These are phyloP conservation scores for Podospora comata DNA, from an alignment of 495 filamentous ascomycete genomes.

Conservation along the genomic window DNA sequence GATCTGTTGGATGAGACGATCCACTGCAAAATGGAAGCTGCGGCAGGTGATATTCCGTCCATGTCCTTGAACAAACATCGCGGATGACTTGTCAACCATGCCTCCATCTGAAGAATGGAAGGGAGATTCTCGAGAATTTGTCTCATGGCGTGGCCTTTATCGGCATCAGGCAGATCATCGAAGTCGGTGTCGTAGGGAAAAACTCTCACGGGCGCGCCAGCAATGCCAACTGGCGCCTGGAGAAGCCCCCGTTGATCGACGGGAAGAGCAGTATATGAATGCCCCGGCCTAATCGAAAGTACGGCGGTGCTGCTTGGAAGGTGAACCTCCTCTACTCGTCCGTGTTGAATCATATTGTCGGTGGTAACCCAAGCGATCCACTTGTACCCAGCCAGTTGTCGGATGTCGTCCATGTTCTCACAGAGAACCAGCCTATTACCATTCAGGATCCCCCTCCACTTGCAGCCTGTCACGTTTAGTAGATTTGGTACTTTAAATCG, in stretches of 20 bases:
- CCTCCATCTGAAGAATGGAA: conserved; percentile 57
- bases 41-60: conserved; percentile 62
- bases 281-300: neutral
- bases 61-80: conserved; percentile 55
- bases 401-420: neutral
- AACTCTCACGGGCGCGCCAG: neutral
- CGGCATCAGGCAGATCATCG: conserved; percentile 27
- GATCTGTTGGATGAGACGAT: conserved; percentile 89
- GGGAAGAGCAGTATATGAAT: neutral
- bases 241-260: neutral
- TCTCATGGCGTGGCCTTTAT: conserved; percentile 56
- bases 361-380: neutral
- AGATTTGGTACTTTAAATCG: conserved; percentile 22
- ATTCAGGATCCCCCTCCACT: neutral
- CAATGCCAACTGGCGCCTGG: neutral
- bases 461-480: neutral
- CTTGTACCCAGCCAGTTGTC: neutral
- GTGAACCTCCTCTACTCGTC: neutral
- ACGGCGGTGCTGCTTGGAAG: neutral
- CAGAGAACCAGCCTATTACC: neutral
- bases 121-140: conserved; percentile 67
- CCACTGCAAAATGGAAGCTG: conserved; percentile 74
- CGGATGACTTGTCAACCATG: conserved; percentile 50
- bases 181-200: conserved; percentile 33
- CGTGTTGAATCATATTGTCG: conserved; percentile 23